phyloP scores from a whole-genome alignment of 176 grass and related monocot species.

The Alopecurus myosuroides region DNA sequence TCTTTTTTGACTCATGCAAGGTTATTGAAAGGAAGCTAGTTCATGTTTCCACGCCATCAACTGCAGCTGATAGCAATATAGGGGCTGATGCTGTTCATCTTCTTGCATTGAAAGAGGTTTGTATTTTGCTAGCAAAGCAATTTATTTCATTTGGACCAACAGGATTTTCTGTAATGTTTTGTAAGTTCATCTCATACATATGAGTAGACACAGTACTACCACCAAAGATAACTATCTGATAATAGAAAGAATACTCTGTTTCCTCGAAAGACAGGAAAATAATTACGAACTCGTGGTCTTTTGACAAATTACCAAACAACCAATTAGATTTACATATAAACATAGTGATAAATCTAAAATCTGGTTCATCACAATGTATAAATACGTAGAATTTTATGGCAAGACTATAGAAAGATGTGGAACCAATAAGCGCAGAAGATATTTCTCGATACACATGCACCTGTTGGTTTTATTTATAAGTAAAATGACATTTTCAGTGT shows the following conservation, averaged over 20 bases:
- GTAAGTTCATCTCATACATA: slow-evolving; percentile 5
- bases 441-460: neutral
- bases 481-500: neutral
- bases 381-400: neutral
- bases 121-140: slow-evolving; percentile 8
- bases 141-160: neutral
- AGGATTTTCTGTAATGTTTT: neutral
- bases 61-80: slow-evolving; percentile 59
- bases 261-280: neutral
- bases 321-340: neutral
- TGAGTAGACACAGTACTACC: neutral
- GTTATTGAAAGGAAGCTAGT: slow-evolving; percentile 85
- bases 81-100: slow-evolving; percentile 83
- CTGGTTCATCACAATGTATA: neutral
- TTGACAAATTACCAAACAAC: neutral
- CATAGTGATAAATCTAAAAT: slow-evolving; percentile 5
- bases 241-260: neutral
- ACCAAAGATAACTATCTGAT: slow-evolving; percentile 18
- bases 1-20: slow-evolving; percentile 39
- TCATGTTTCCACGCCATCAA: slow-evolving; percentile 79
- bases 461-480: neutral
- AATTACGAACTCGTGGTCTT: neutral
- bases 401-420: neutral
- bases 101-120: slow-evolving; percentile 96
- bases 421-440: neutral